A percentile compares a stretch with the other conserved stretches of the same genome.
Conservation (phyloP, 2,329 filamentous ascomycete species). For the Xylaria multiplex region DNA sequence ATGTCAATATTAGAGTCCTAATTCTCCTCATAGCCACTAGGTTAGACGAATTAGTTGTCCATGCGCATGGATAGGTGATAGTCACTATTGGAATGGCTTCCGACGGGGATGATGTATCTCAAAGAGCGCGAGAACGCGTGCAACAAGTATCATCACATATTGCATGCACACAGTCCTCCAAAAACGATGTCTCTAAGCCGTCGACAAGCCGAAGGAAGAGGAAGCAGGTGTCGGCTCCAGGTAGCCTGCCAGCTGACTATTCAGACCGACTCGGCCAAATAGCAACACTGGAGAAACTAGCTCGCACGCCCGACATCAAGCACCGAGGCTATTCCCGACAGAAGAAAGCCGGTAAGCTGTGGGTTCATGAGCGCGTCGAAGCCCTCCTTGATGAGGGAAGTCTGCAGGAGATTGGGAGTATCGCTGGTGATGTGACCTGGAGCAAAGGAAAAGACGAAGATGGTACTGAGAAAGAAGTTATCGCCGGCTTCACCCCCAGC, state of each 20-base stretch:
- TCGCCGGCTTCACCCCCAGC: conserved; percentile 31
- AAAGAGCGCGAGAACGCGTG: conserved; percentile 32
- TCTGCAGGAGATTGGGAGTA: conserved; percentile 33
- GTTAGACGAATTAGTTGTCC: background rate
- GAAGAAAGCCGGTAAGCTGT: conserved; percentile 36
- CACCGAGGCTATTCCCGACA: conserved; percentile 34
- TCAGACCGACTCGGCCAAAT: conserved; percentile 36
- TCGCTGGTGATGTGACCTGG: conserved; percentile 34
- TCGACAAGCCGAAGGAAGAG: conserved; percentile 19
- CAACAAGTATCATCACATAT: conserved; percentile 35
- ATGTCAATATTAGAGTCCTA: background rate
- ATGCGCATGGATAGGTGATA: background rate
- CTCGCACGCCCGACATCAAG: conserved; percentile 33
- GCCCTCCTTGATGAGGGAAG: conserved; percentile 34
- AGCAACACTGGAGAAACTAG: conserved; percentile 28
- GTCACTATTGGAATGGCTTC: conserved; percentile 23
- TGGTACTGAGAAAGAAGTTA: conserved; percentile 23
- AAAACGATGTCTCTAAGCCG: conserved; percentile 2
- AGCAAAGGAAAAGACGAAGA: conserved; percentile 15
- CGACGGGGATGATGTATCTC: conserved; percentile 24
- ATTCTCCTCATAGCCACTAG: too few species aligned
- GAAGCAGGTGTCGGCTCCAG: conserved; percentile 15
- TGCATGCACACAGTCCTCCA: background rate
- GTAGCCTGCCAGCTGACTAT: conserved; percentile 31
- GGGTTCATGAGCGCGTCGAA: conserved; percentile 35